Conservation (phyloP, 345 rosid genomes). For the Pugionium dolabratum region DNA sequence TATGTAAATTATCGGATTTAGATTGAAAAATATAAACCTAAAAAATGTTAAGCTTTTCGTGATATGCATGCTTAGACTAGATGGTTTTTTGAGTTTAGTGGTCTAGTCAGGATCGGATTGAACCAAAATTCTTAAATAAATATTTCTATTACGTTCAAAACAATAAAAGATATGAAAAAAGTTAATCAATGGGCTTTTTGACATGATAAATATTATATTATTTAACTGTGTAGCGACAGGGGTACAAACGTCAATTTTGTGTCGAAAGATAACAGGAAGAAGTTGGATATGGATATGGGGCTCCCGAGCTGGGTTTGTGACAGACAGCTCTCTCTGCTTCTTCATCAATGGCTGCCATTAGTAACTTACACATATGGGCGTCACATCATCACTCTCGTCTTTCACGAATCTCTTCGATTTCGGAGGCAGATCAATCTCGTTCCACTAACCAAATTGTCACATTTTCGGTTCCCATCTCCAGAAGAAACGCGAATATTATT, state of each 20-base stretch:
- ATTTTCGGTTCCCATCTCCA: conserved; percentile 51
- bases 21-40: no score
- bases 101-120: no score
- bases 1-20: no score
- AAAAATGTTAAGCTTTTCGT: no score
- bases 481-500: conserved; percentile 56
- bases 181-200: no score
- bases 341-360: conserved; percentile 49
- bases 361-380: conserved; percentile 39
- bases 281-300: conserved; percentile 26
- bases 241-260: conserved; percentile 12
- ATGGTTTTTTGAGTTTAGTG: no score
- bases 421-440: conserved; percentile 28
- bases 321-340: conserved; percentile 13
- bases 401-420: conserved; percentile 29
- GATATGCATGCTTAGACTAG: no score
- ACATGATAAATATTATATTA: no score
- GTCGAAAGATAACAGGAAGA: not conserved
- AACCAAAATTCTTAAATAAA: no score
- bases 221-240: not conserved
- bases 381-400: conserved; percentile 31
- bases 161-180: no score
- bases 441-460: conserved; percentile 33
- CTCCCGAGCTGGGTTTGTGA: conserved; percentile 9
- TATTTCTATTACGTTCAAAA: no score